Conservation (phyloP, 2,329 filamentous ascomycete species). For the Exophiala sp. region DNA sequence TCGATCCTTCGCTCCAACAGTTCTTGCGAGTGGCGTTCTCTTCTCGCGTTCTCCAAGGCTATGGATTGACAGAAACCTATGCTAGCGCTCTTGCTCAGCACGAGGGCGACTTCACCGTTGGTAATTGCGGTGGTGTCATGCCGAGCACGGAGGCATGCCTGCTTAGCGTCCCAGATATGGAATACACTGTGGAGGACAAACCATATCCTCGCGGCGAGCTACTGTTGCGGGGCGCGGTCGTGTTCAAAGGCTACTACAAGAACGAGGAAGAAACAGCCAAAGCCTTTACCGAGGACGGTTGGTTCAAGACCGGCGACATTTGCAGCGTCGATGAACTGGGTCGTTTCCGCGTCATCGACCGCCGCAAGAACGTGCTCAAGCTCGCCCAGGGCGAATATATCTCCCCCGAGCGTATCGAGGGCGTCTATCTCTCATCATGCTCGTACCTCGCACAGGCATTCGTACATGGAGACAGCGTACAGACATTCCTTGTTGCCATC, state of each 20-base stretch:
- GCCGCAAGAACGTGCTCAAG: slow-evolving; percentile 99
- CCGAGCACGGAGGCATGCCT: slow-evolving; percentile 72
- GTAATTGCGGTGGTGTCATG: slow-evolving; percentile 75
- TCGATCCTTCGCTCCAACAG: slow-evolving; percentile 82
- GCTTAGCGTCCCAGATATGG: slow-evolving; percentile 86
- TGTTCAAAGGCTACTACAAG: slow-evolving; percentile 87
- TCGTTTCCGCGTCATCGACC: slow-evolving; percentile 89
- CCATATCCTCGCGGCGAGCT: slow-evolving; percentile 88
- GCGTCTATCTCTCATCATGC: slow-evolving; percentile 80
- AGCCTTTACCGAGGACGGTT: slow-evolving; percentile 79
- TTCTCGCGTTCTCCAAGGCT: slow-evolving; percentile 79
- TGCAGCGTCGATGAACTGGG: slow-evolving; percentile 79
- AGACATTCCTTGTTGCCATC: slow-evolving; percentile 78
- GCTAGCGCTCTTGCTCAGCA: slow-evolving; percentile 70
- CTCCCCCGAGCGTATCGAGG: slow-evolving; percentile 94
- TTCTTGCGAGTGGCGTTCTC: slow-evolving; percentile 83
- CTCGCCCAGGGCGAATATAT: slow-evolving; percentile 97
- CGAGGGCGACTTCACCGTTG: slow-evolving; percentile 66
- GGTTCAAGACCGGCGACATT: slow-evolving; percentile 97
- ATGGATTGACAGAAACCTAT: slow-evolving; percentile 91
- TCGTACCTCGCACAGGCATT: slow-evolving; percentile 76
- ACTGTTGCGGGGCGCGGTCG: slow-evolving; percentile 71
- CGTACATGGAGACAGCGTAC: slow-evolving; percentile 82
- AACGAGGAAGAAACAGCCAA: slow-evolving; percentile 84
- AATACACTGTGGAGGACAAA: slow-evolving; percentile 83